These are phyloP conservation scores for Clarireedia sp. DNA, from an alignment of 2,329 filamentous ascomycete genomes.

Conservation along the genomic window DNA sequence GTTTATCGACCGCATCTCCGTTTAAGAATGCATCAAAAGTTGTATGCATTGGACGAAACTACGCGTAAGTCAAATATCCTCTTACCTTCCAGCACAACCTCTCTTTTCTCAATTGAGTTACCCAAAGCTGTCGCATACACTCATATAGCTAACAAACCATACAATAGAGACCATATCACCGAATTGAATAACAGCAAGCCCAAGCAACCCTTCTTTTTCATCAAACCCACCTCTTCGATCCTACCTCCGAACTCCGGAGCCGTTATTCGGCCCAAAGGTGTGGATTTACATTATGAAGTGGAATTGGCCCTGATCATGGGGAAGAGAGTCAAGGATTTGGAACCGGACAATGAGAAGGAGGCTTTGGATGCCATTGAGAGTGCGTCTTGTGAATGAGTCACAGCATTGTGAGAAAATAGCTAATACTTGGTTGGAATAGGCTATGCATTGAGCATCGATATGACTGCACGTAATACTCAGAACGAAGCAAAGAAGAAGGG, in stretches of 20 bases:
- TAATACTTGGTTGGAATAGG: slow-evolving; percentile 39
- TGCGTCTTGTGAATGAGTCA: slow-evolving; percentile 33
- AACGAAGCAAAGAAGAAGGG: slow-evolving; percentile 97
- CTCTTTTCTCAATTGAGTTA: slow-evolving; percentile 1
- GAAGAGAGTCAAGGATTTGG: slow-evolving; percentile 68
- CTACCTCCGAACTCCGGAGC: slow-evolving; percentile 71
- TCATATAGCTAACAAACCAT: not conserved
- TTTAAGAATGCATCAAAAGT: slow-evolving; percentile 44
- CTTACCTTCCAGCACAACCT: not conserved
- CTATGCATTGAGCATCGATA: slow-evolving; percentile 89
- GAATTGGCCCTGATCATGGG: slow-evolving; percentile 88
- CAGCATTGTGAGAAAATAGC: not conserved
- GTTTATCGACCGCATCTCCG: slow-evolving; percentile 33
- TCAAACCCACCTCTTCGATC: slow-evolving; percentile 86
- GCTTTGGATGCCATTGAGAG: slow-evolving; percentile 77
- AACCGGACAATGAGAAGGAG: slow-evolving; percentile 63
- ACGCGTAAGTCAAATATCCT: slow-evolving; percentile 57
- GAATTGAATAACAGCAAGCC: slow-evolving; percentile 83
- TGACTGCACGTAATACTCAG: slow-evolving; percentile 93
- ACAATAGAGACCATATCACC: slow-evolving; percentile 73
- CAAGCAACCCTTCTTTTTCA: slow-evolving; percentile 97
- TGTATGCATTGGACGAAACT: slow-evolving; percentile 92
- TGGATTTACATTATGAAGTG: slow-evolving; percentile 88
- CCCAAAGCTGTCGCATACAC: not conserved
- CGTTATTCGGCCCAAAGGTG: slow-evolving; percentile 72